These are phyloP conservation scores for Cryptococcus sp. DNA, from an alignment of 1,284 basidiomycete species.

Conservation along the genomic window DNA sequence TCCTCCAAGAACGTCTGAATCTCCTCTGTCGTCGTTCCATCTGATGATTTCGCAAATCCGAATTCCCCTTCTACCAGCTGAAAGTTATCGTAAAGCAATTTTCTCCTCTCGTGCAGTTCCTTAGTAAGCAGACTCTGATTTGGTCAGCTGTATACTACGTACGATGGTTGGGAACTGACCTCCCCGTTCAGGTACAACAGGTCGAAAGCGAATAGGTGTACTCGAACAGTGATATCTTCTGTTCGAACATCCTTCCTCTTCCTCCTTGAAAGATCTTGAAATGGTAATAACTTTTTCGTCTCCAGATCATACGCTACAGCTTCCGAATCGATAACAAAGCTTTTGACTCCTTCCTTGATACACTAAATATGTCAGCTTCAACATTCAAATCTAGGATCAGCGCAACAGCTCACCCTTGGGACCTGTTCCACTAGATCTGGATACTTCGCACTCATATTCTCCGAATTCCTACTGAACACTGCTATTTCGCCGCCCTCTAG, in stretches of 20 bases:
- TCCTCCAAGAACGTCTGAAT: conserved; percentile 93
- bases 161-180: conserved; percentile 29
- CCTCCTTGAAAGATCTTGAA: conserved; percentile 79
- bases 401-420: conserved; percentile 59
- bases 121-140: conserved; percentile 43
- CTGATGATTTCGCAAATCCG: conserved; percentile 83
- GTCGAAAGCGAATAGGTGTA: conserved; percentile 57
- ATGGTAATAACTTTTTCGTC: conserved; percentile 66
- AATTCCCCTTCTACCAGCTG: conserved; percentile 82
- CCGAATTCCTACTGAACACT: conserved; percentile 95
- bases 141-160: not conserved
- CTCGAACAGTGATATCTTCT: conserved; percentile 56
- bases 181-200: conserved; percentile 56
- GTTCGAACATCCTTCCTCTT: conserved; percentile 78
- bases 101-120: conserved; percentile 59
- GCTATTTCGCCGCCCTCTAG: conserved; percentile 72
- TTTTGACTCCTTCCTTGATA: conserved; percentile 68
- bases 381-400: not conserved
- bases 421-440: conserved; percentile 93
- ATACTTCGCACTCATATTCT: conserved; percentile 99
- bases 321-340: conserved; percentile 80
- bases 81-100: conserved; percentile 75
- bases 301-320: conserved; percentile 69
- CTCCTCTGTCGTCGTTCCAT: conserved; percentile 84
- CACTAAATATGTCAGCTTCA: conserved; percentile 55